Base-by-base conservation (phyloP, 768 basidiomycete genomes). In the Fibroporia radiculosa region DNA sequence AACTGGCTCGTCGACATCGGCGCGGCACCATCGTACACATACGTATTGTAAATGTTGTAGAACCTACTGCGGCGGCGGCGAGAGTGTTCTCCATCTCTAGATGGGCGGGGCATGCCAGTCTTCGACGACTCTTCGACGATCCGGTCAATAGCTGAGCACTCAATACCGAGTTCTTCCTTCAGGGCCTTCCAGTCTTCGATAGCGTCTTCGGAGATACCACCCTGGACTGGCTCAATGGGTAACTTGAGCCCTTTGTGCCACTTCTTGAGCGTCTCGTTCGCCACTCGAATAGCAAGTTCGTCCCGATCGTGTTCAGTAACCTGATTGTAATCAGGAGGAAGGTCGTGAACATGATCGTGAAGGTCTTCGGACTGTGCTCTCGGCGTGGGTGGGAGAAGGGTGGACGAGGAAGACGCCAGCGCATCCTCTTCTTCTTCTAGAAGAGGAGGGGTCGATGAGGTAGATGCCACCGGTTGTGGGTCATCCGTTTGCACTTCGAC, bases 31-130 rank as follows among this genome's bases (percentile, higher is more conserved):
- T 62, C 63, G 47, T 74, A 72, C 28, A 75, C 69, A 47, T 75
- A 75, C 20, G 85, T 89, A 62, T 90, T 90, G 62, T 90, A 88
- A 57, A 90, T 85, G 62, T 88, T 90, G 67, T 85, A 90, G 60
- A 90, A 88, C 40, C 80, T 71, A 39, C 70, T 71, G 43, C 56
- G 62, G 42, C 52, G 55, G 18, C 52, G 54, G 24, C 55, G 56
- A 31, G 52, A 45, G 25, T 38, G 47, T 38, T 47, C 60, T 48
- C 47, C 48, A 24, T 54, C 51, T 28, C 56, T 48, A 6, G 59
- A 24, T 2, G 53, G 16, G 27, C 59, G 62, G 13, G 65, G 64
- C 1, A 56, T 58, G 18, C 64, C 62, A 14, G 61, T 60, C 50
- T 58, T 63, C 13, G 55, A 59, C 3, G 73, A 69, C 47, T 65